Evolutionary conservation across 495 filamentous ascomycete species (phyloP), one percentile per base, ranked within the genome.

Genomic region (Aspergillus coremiiformis): DNA sequence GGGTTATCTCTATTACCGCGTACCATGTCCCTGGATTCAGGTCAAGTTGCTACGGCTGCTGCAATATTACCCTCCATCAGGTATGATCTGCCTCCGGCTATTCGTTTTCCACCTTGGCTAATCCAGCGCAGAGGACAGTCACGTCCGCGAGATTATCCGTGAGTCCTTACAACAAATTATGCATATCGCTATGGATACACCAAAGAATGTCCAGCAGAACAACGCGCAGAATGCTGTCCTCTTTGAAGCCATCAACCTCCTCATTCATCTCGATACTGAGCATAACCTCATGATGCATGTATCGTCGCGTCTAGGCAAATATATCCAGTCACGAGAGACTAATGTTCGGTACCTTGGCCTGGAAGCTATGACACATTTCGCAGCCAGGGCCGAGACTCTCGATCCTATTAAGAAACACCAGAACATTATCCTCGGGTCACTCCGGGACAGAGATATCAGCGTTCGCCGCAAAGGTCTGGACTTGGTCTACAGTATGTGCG

Each of bases 401-500:
- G 93, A 96, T 57, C 94, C 94, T 2, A 96, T 99, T 62, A 97
- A 99, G 65, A 89, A 95, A 68, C 94, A 99, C 63, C 94, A 97
- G 62, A 88, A 84, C 53, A 90, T 96, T 47, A 99, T 99, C 52
- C 79, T 97, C 29, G 89, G 88, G 14, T 95, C 93, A 0, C 81
- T 99, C 6, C 84, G 92, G 61, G 94, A 99, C 68, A 76, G 94
- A 30, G 94, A 99, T 69, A 99, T 99, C 60, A 96, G 90, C 63
- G 94, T 99, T 8, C 82, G 94, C 44, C 83, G 94, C 48, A 96
- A 99, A 66, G 94, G 90, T 20, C 78, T 99, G 39, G 94, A 99
- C 69, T 71, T 99, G 49, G 78, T 99, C 20, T 99, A 99, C 78
- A 97, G 94, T 80, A 99, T 99, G 94, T 99, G 94, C 66, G 94